phyloP scores from a whole-genome alignment of 495 filamentous ascomycete genomes.

The Trichoderma parareesei region DNA sequence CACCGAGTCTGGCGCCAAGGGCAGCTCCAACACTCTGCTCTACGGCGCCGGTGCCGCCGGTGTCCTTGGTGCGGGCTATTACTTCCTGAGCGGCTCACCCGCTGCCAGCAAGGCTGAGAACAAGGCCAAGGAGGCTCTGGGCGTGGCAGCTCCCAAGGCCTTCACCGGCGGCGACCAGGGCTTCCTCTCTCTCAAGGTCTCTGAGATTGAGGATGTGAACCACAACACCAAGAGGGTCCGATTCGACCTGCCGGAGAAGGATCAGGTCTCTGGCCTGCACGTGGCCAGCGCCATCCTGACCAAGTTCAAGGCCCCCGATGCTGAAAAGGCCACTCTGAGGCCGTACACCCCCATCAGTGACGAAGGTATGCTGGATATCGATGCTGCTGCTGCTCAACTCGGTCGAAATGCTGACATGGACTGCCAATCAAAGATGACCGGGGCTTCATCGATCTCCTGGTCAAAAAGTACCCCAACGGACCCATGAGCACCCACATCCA shows the following conservation, averaged over 20 bases:
- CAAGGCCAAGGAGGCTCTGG: slow-evolving; percentile 38
- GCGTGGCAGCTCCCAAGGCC: slow-evolving; percentile 35
- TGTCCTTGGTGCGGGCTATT: slow-evolving; percentile 45
- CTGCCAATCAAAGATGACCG: slow-evolving; percentile 39
- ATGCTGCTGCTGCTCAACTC: background rate
- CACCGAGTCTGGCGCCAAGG: slow-evolving; percentile 33
- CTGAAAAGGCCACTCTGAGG: slow-evolving; percentile 74
- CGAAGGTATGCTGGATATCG: slow-evolving; percentile 49
- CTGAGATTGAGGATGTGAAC: slow-evolving; percentile 67
- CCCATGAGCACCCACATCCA: slow-evolving; percentile 89
- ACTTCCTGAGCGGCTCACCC: slow-evolving; percentile 34
- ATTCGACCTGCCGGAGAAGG: slow-evolving; percentile 74
- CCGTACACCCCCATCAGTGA: slow-evolving; percentile 91
- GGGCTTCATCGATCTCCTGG: slow-evolving; percentile 78
- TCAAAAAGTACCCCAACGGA: slow-evolving; percentile 85
- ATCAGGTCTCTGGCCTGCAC: slow-evolving; percentile 71
- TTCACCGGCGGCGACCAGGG: slow-evolving; percentile 85
- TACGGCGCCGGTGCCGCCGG: slow-evolving; percentile 34
- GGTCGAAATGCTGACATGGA: slow-evolving; percentile 14
- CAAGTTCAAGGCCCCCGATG: slow-evolving; percentile 70
- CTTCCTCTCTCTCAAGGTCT: slow-evolving; percentile 71
- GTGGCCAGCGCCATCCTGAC: slow-evolving; percentile 81
- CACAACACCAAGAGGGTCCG: slow-evolving; percentile 85
- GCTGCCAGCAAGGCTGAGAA: slow-evolving; percentile 39
- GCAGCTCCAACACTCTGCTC: slow-evolving; percentile 36